Evolutionary conservation across 2,329 filamentous ascomycete genomes (phyloP), one percentile per base, ranked within the genome.

Genomic region (Calonectria pseudoreteaudii): DNA sequence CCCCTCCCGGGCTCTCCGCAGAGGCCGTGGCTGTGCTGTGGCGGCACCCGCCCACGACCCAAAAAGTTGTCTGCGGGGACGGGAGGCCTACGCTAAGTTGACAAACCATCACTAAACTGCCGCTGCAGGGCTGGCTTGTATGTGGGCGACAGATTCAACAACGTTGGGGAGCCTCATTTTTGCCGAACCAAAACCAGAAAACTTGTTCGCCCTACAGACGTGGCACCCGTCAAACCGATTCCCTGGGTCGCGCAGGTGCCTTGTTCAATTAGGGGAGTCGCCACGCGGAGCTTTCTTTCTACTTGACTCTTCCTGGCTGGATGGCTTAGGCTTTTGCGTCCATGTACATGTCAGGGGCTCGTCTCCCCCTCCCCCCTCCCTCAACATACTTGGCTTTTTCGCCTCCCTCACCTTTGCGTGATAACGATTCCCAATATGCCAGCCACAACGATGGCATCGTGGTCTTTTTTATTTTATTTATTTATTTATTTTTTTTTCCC

Each of bases 1-100:
- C 14, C 26, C 49, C 16, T 53, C 44, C 20, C 47, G 47, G 66
- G 38, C 31, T 50, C 38, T 66, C 56, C 49, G 60, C 66, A 38
- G 31, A 31, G 50, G 30, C 38, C 64, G 74, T 75, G 74, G 74
- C 74, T 71, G 74, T 75, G 74, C 74, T 72, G 70, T 73, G 73
- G 73, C 71, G 69, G 47, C 65, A 38, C 23, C 71, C 44, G 50
- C 31, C 36, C 47, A 11, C n/a, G 23, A 23, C 44, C n/a, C 56
- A 62, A 41, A 62, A 16, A 3, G 56, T 8, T 23, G 18, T 36
- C 56, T 62, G 56, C 56, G 56, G 68, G 71, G 58, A 73, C 74
- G 49, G 74, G 74, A 75, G 74, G 74, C 74, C 74, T 75, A 73
- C 74, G 71, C 74, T 73, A 75, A 52, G 72, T 53, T 44, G 47